These are phyloP conservation scores for Trametes coccinea DNA, from an alignment of 768 basidiomycete genomes.

Conservation along the genomic window DNA sequence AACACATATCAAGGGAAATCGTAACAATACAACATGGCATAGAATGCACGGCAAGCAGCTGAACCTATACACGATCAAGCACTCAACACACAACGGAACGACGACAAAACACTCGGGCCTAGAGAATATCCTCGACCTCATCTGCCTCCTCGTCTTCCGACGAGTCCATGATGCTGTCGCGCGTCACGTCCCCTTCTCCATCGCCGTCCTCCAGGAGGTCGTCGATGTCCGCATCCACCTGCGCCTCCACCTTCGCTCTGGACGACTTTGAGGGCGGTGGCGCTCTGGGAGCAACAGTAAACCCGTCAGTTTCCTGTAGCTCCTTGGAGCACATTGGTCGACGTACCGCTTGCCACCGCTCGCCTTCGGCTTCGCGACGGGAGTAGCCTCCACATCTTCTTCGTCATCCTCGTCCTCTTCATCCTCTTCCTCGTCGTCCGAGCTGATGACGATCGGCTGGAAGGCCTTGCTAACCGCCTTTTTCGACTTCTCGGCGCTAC, in stretches of 20 bases:
- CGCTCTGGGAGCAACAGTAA: constrained; percentile 14
- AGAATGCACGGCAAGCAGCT: not conserved
- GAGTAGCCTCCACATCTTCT: constrained; percentile 39
- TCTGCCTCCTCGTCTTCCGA: constrained; percentile 43
- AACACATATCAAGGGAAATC: not conserved
- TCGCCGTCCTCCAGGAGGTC: not conserved
- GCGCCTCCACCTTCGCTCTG: constrained; percentile 22
- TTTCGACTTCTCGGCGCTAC: constrained; percentile 38
- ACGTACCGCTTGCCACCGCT: constrained; percentile 2
- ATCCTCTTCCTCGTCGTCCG: constrained; percentile 40
- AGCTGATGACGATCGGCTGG: constrained; percentile 25
- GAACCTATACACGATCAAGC: not conserved
- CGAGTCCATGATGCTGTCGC: constrained; percentile 53
- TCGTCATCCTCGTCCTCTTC: constrained; percentile 27
- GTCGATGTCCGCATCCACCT: constrained; percentile 20
- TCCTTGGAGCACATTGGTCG: not conserved
- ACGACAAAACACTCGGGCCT: not conserved
- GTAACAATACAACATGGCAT: not conserved
- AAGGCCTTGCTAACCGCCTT: constrained; percentile 26
- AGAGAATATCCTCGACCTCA: constrained; percentile 31
- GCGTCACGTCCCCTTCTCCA: constrained; percentile 32
- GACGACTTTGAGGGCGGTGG: constrained; percentile 16
- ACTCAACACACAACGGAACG: not conserved
- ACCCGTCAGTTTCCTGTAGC: too few species aligned
- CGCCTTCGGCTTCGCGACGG: constrained; percentile 29